Evolutionary conservation across 495 filamentous ascomycete genomes (phyloP).

Genomic region (Lasiosphaeria miniovina): DNA sequence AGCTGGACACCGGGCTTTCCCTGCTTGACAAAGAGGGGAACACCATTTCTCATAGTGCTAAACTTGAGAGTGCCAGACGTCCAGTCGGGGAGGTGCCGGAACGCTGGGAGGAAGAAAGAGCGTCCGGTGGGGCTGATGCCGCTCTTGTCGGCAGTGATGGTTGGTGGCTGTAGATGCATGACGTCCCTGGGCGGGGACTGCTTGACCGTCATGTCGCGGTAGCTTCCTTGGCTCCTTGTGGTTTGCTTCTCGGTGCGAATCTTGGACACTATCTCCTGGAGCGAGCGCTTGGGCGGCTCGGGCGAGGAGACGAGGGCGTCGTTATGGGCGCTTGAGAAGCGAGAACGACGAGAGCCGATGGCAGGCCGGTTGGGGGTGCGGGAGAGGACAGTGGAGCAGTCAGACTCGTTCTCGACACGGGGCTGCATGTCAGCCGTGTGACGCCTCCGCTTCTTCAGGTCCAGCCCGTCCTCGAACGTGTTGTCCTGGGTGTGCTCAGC

Average conservation of each 20-base stretch:
- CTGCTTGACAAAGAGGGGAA: conserved; percentile 43
- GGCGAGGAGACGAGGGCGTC: conserved; percentile 14
- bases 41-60: conserved; percentile 43
- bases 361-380: conserved; percentile 19
- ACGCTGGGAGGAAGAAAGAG: conserved; percentile 44
- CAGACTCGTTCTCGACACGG: conserved; percentile 43
- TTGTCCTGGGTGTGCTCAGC: conserved; percentile 22
- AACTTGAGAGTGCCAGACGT: conserved; percentile 44
- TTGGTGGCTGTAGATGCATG: conserved; percentile 9
- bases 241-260: conserved; percentile 28
- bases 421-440: conserved; percentile 42
- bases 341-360: conserved; percentile 24
- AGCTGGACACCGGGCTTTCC: conserved; percentile 22
- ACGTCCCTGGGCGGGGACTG: conserved; percentile 13
- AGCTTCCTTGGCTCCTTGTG: conserved; percentile 8
- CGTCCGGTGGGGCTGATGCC: conserved; percentile 37
- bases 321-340: conserved; percentile 18
- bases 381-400: conserved; percentile 40
- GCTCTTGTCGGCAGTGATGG: conserved; percentile 17
- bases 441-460: conserved; percentile 27
- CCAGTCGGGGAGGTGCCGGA: conserved; percentile 47
- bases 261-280: conserved; percentile 33
- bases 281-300: conserved; percentile 24
- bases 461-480: conserved; percentile 26
- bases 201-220: conserved; percentile 22